phyloP scores from a whole-genome alignment of 2,329 filamentous ascomycete species.

The Proliferodiscus dingleyae region DNA sequence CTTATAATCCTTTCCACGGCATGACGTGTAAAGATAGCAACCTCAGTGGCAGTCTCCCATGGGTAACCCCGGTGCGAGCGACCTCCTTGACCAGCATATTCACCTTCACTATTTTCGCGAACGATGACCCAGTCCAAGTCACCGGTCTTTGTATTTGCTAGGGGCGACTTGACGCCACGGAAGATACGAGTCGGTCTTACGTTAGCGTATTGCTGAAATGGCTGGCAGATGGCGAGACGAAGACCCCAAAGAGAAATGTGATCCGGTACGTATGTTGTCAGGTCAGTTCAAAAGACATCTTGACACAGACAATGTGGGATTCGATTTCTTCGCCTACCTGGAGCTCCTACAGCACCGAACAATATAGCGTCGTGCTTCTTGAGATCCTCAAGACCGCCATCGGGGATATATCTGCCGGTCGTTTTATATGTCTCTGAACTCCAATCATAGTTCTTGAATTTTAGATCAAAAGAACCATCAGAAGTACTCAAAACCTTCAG shows the following conservation, averaged over 20 bases:
- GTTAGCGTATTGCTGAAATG: conserved; percentile 62
- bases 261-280: conserved; percentile 56
- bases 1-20: conserved; percentile 56
- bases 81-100: conserved; percentile 45
- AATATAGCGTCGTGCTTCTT: conserved; percentile 47
- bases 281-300: conserved; percentile 24
- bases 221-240: conserved; percentile 58
- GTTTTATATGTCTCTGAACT: conserved; percentile 48
- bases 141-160: conserved; percentile 39
- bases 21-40: conserved; percentile 57
- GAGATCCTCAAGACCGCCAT: too few relatives aligned
- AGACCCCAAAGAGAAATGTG: conserved; percentile 63
- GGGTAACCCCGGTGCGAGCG: conserved; percentile 50
- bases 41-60: conserved; percentile 58
- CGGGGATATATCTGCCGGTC: conserved; percentile 47
- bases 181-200: conserved; percentile 58
- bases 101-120: conserved; percentile 61
- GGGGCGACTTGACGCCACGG: conserved; percentile 51
- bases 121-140: conserved; percentile 63
- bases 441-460: conserved; percentile 57
- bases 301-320: too few relatives aligned
- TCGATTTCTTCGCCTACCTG: conserved; percentile 33
- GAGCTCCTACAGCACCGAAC: conserved; percentile 54
- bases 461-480: conserved; percentile 52
- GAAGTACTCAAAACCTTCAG: conserved; percentile 49